Conservation (phyloP, 2,329 filamentous ascomycete genomes). For the Mycosphaerelloides madeirae region DNA sequence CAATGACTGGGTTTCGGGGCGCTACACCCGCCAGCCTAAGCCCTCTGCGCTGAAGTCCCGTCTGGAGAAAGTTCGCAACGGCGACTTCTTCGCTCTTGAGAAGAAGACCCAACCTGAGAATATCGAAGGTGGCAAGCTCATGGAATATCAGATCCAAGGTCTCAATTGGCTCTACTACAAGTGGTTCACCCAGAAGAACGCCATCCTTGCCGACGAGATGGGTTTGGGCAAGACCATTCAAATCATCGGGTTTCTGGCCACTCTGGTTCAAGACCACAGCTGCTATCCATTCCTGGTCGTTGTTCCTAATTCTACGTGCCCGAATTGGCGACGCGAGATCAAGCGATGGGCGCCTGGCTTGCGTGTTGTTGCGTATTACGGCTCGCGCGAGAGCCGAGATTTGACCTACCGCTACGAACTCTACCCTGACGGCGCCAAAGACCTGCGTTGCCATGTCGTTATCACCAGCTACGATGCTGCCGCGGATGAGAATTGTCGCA, state of each 20-base stretch:
- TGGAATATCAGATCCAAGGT: slow-evolving; percentile 90
- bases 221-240: slow-evolving; percentile 96
- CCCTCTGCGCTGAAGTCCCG: slow-evolving; percentile 58
- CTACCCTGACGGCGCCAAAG: slow-evolving; percentile 61
- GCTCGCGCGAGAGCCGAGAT: slow-evolving; percentile 66
- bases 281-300: slow-evolving; percentile 93
- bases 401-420: slow-evolving; percentile 79
- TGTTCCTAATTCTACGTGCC: slow-evolving; percentile 88
- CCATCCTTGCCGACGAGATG: slow-evolving; percentile 96
- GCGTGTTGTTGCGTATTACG: slow-evolving; percentile 89
- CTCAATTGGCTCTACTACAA: slow-evolving; percentile 94
- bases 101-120: slow-evolving; percentile 67
- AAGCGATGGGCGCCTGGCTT: slow-evolving; percentile 86
- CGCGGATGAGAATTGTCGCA: slow-evolving; percentile 63
- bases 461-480: slow-evolving; percentile 94
- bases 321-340: slow-evolving; percentile 97
- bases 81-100: slow-evolving; percentile 64
- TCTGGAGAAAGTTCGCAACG: slow-evolving; percentile 61
- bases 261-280: slow-evolving; percentile 56
- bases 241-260: slow-evolving; percentile 74
- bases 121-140: slow-evolving; percentile 73
- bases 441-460: slow-evolving; percentile 82
- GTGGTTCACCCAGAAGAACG: slow-evolving; percentile 75
- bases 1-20: slow-evolving; percentile 75
- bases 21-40: slow-evolving; percentile 62